phyloP scores from a whole-genome alignment of 352 stramenopile species.

The Pythium insidiosum region DNA sequence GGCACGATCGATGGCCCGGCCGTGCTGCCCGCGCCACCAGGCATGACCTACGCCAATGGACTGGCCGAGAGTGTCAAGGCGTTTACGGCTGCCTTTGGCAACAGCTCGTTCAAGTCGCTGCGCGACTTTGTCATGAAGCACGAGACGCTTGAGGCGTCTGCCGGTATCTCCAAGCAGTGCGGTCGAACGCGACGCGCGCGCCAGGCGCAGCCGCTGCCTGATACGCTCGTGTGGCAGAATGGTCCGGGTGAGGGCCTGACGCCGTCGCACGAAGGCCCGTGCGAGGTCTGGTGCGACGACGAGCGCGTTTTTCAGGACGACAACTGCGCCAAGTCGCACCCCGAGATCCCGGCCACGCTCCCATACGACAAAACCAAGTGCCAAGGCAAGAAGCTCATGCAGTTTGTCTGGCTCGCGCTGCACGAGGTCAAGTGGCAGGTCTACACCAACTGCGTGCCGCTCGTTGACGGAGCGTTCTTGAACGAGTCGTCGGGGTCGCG shows the following conservation, averaged over 20 bases:
- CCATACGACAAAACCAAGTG: constrained; percentile 18
- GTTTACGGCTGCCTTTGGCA: constrained; percentile 8
- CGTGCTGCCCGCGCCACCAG: constrained; percentile 2
- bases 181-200: constrained; percentile 7
- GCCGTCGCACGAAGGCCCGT: constrained; percentile 17
- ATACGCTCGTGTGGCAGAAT: constrained; percentile 15
- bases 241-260: constrained; percentile 16
- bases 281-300: no score
- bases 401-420: constrained; percentile 22
- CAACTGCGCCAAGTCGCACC: constrained; percentile 13
- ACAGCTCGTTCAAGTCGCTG: constrained; percentile 11
- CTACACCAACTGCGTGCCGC: constrained; percentile 22
- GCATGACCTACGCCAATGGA: constrained; percentile 6
- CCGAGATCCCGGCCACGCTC: constrained; percentile 4
- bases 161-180: constrained; percentile 4
- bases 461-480: no score
- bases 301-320: constrained; percentile 12
- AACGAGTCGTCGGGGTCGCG: no score
- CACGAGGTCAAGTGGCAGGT: constrained; percentile 22
- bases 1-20: constrained; percentile 9
- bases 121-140: constrained; percentile 15
- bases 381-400: constrained; percentile 14
- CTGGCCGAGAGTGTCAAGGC: background rate
- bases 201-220: constrained; percentile 6
- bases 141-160: constrained; percentile 2